Evolutionary conservation across 164 flowering plant genomes (phyloP).

Genomic region (Vitis amurensis): DNA sequence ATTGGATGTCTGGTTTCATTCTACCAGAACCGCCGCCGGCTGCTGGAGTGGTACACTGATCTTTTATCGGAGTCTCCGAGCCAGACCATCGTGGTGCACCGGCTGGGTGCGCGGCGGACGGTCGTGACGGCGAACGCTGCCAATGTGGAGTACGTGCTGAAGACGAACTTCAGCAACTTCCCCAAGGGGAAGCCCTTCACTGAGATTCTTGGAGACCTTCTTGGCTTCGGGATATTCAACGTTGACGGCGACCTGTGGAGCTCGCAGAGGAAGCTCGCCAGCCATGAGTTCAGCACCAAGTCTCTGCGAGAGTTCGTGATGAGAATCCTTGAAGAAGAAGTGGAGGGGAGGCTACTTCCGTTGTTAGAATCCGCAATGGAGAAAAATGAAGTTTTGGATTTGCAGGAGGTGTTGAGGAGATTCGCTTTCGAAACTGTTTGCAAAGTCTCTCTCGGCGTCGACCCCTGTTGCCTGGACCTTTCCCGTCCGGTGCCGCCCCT

Average conservation of each 20-base stretch:
- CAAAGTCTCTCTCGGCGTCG: constrained; percentile 59
- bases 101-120: constrained; percentile 60
- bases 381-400: constrained; percentile 29
- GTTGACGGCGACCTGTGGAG: constrained; percentile 79
- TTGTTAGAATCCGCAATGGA: constrained; percentile 43
- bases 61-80: constrained; percentile 56
- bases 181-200: constrained; percentile 87
- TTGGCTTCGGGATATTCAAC: constrained; percentile 85
- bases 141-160: constrained; percentile 80
- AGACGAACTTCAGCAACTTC: constrained; percentile 65
- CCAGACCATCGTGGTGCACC: constrained; percentile 51
- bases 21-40: constrained; percentile 53
- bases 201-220: constrained; percentile 77
- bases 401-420: constrained; percentile 61
- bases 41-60: constrained; percentile 79
- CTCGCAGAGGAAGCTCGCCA: constrained; percentile 66
- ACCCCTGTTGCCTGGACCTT: constrained; percentile 51
- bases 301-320: constrained; percentile 48
- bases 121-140: constrained; percentile 78
- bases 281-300: constrained; percentile 65
- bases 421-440: constrained; percentile 68
- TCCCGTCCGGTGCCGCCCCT: constrained; percentile 35
- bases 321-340: constrained; percentile 44
- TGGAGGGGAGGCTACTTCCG: constrained; percentile 47
- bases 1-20: constrained; percentile 68